Evolutionary conservation across 176 grass and related monocot species (phyloP), one percentile per base, ranked within the genome.

Genomic region (Oryza officinalis): DNA sequence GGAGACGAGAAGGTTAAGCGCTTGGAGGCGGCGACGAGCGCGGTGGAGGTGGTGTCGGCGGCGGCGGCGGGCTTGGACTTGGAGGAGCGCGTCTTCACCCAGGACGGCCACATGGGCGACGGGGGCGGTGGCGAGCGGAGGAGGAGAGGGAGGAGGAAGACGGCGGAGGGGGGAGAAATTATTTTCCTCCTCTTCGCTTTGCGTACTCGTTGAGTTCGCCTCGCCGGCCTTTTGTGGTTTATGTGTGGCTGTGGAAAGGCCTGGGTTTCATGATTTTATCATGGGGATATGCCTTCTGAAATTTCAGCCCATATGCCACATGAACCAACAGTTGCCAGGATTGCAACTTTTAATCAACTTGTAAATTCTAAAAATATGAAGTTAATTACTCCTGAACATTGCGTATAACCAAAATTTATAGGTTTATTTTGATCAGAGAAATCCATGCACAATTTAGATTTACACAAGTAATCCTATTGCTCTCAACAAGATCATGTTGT

Each of bases 61-160:
- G 63, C 26, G 70, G 22, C 67, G 27, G 14, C 67, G 22, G 76
- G 27, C 0, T 45, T 20, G 63, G 82, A 13, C 10, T 33, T 59
- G 23, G 49, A 65, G 54, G 52, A 47, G 69, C 88, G 89, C 71
- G 89, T 84, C 83, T 90, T 97, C 13, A 85, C 78, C 79, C 89
- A 94, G 8, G 84, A 78, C 64, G 87, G 75, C 94, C 94, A 92
- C 94, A 94, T 97, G 52, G 83, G 75, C 60, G 83, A 4, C 27
- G 43, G 52, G 13, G 27, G 41, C 49, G 22, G 65, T 37, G 81
- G 43, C 70, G 25, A 72, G 70, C 40, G 14, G 26, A 47, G n/a
- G 54, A 25, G 17, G 10, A n/a, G 54, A 63, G 18, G 31, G 74
- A 40, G 52, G 32, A 23, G 74, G 35, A 10, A n/a, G 50, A 25